A percentile compares a stretch with the other conserved stretches of the same genome.
phyloP scores from a whole-genome alignment of 768 basidiomycete genomes.

The Macrocybe gigantea region DNA sequence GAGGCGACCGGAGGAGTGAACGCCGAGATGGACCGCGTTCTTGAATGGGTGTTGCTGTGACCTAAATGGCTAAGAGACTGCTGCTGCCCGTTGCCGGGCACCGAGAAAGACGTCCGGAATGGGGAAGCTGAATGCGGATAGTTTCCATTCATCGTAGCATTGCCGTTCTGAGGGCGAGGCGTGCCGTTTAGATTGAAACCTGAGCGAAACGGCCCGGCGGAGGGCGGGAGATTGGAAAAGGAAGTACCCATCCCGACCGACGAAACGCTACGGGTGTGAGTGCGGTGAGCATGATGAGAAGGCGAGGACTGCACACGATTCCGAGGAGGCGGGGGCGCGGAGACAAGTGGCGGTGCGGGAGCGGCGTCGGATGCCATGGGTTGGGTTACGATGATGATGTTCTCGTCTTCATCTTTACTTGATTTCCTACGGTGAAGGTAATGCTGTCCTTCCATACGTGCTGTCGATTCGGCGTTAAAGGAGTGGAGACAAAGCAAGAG shows the following conservation, averaged over 20 bases:
- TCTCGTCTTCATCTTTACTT: constrained; percentile 36
- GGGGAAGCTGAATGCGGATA: constrained; percentile 19
- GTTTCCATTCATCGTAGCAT: constrained; percentile 5
- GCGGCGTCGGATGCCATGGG: constrained; percentile 13
- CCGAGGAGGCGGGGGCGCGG: constrained; percentile 16
- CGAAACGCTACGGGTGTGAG: constrained; percentile 21
- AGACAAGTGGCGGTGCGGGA: constrained; percentile 3
- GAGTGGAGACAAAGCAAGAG: no score
- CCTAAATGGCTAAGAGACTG: no score
- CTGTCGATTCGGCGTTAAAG: background rate
- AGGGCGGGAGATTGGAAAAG: constrained; percentile 3
- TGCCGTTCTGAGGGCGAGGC: constrained; percentile 14
- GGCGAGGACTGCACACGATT: constrained; percentile 23
- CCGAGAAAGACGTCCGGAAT: constrained; percentile 24
- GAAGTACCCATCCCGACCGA: constrained; percentile 13
- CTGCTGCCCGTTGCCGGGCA: constrained; percentile 13
- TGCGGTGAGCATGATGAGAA: constrained; percentile 6
- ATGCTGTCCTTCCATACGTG: constrained; percentile 10
- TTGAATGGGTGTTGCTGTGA: constrained; percentile 23
- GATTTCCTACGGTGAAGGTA: constrained; percentile 36
- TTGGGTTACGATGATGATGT: constrained; percentile 16
- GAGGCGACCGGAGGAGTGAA: constrained; percentile 46
- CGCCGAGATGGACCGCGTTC: constrained; percentile 46
- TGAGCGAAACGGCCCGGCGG: constrained; percentile 25
- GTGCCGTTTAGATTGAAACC: constrained; percentile 14